Base-by-base conservation (phyloP, 1,284 basidiomycete genomes). In the Waitea zeae region DNA sequence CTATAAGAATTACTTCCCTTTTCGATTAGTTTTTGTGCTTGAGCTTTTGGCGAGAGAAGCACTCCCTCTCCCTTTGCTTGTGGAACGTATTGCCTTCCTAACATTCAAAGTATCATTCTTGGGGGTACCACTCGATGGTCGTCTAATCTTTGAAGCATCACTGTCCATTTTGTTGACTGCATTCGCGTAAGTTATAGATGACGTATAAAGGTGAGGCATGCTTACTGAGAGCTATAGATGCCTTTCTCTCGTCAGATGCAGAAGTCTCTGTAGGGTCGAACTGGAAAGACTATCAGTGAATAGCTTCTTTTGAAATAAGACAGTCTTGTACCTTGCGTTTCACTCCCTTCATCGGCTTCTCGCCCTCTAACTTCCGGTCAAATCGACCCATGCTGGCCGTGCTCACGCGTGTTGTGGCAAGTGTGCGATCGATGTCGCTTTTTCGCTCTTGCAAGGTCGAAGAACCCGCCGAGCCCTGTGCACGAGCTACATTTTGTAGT, bases 351-450 rank as follows among this genome's bases (percentile, higher is more conserved):
- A 76, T 53, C 53, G 87, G 89, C 50, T 83, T 82, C 56, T 98
- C 93, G 14, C 90, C 90, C 34, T 90, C 79, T 17, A 97, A 68
- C 47, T 67, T 76, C 45, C 73, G 78, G 54, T 97, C 92, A 48
- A 95, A 93, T 46, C 68, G 76, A 44, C 93, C 93, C 77, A 97
- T 77, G 44, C 82, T 89, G 0, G 89, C 93, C 0, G 93, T 97
- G 39, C 86, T 86, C 26, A 67, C 60, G 37, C 84, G 73, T n/a
- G 80, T 77, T 2, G 79, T 71, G 4, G 82, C 72, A 22, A 96
- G 61, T 4, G 79, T 79, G 36, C 69, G 66, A 27, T 90, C 80
- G 13, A 96, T 70, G 13, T 87, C 75, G 12, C 53, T 49, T 52
- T 89, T 88, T 17, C 83, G 68, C 35, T 62, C 56, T 22, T 64